Base-by-base conservation (phyloP, 306 rosid genomes). In the Sesbania bispinosa region DNA sequence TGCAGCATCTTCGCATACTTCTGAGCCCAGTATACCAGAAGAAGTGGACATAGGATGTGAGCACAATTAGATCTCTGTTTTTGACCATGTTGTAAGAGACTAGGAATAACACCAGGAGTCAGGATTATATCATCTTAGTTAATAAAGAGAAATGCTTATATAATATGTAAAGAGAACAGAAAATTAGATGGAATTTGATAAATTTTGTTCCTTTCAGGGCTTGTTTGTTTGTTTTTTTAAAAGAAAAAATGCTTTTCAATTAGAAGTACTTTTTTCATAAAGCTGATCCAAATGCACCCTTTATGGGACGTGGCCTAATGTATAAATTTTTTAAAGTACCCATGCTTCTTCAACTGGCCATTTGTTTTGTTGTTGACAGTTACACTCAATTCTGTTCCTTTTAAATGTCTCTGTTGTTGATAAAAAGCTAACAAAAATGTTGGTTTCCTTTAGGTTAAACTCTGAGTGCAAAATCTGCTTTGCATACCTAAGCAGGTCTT, bases 291-390 rank as follows among this genome's bases (percentile, higher is more conserved):
- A 7, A 7, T 30, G 63, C 7, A 15, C 13, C 42, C 42, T 42
- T 41, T 19, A 41, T 18, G 39, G 33, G 53, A 57, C 53, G 33
- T 45, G 39, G 5, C 35, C 60, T n/a, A 2, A 24, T n/a, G n/a
- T 32, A 68, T 47, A 24, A 5, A 23, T 58, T 60, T 38, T 21
- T 16, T 30, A 15, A 15, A 33, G 10, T 43, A 3, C 23, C 9
- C 67, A 15, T 15, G 52, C 51, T 60, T 68, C 71, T 68, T 61
- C 19, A 18, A 50, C 39, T 41, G 47, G 19, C 15, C 48, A 38
- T 72, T 79, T 55, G 20, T 64, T 71, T 55, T 54, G 68, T 48
- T 52, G 66, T 32, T 64, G 21, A 53, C 41, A 30, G 29, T 63
- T 53, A 19, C 10, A 45, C 45, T 71, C 36, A 9, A 16, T 62